Base-by-base conservation (phyloP, 164 flowering plant species). In the Buxus sempervirens region DNA sequence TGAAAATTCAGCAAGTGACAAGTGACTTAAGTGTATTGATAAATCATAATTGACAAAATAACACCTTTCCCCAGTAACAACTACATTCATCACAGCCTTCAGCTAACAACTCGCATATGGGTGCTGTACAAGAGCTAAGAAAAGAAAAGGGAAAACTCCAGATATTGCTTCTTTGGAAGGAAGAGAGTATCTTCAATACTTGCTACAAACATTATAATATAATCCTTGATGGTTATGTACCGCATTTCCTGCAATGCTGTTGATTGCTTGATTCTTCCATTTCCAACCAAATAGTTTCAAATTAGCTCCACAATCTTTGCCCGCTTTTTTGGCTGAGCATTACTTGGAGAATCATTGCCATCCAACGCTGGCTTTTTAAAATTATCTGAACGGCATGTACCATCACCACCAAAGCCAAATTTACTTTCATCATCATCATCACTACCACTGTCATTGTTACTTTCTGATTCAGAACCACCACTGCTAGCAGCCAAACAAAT, bases 231-330 rank as follows among this genome's bases (percentile, higher is more conserved):
- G 12, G 8, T 41, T 41, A 5, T 41, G 8, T 41, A 41, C 12
- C 51, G 1, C 51, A 10, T 45, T 45, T 45, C 51, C 18, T 45
- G 14, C 14, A 45, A 45, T 45, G 18, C 16, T 5, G 51, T 15
- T 45, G 1, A 10, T 45, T 45, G 16, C 23, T 4, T 2, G 14
- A 57, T 57, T 10, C 24, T 10, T 20, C 59, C 21, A 23, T 23
- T 14, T 57, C 5, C 4, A 7, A 21, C 24, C 49, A n/a, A 61
- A 41, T 13, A 48, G n/a, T 42, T 45, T 83, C 77, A 79, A 9
- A 75, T 71, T 58, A 88, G 88, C 73, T 82, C 92, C 12, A 73
- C 72, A 62, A 88, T 80, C 74, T 77, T 85, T 56, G 72, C 73
- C 27, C 78, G 82, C 72, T 82, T 85, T 57, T 70, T 78, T 21